Evolutionary conservation across 2,329 filamentous ascomycete genomes (phyloP), one percentile per base, ranked within the genome.

Genomic region (Cercospora beticola): DNA sequence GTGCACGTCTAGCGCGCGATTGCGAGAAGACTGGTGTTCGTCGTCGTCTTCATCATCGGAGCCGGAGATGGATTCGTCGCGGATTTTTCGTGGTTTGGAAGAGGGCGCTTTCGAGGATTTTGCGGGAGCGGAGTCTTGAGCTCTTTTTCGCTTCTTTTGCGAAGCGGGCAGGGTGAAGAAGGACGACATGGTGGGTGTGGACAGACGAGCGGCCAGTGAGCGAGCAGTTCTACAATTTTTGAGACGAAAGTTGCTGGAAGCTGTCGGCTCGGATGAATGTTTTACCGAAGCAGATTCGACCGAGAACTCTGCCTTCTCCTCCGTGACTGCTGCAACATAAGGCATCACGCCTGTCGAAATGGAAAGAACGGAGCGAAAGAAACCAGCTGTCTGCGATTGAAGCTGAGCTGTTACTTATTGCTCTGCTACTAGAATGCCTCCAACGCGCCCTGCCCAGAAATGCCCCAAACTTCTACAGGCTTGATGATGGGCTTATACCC

Each of bases 151-250:
- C 86, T 98, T 98, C 83, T 92, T 92, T 78, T 94, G 91, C 62
- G 91, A 90, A 49, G 91, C 91, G 5, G 95, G 93, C 46, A 90
- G 84, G 62, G 94, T 97, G 82, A 99, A 99, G 82, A 98, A 99
- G 46, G 94, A 97, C 77, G 94, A 97, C 94, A 97, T 96, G 52
- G 64, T 40, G 36, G 49, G 49, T 18, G 18, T 28, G 31, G 31
- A 56, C 18, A 63, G 67, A 36, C 67, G 62, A 43, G 33, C 31
- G 62, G 62, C 54, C 18, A 49, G 28, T 36, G n/a, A 4, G 21
- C n/a, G 26, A 23, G 14, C 16, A n/a, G n/a, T 33, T 59, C 56
- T 59, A 59, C 30, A 59, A 59, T 59, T 59, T 59, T 59, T 23
- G 56, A 59, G 56, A 59, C 28, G 56, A 59, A 59, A 59, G 56